Conservation (phyloP, 2,329 filamentous ascomycete genomes). For the Phialocephala sp. region DNA sequence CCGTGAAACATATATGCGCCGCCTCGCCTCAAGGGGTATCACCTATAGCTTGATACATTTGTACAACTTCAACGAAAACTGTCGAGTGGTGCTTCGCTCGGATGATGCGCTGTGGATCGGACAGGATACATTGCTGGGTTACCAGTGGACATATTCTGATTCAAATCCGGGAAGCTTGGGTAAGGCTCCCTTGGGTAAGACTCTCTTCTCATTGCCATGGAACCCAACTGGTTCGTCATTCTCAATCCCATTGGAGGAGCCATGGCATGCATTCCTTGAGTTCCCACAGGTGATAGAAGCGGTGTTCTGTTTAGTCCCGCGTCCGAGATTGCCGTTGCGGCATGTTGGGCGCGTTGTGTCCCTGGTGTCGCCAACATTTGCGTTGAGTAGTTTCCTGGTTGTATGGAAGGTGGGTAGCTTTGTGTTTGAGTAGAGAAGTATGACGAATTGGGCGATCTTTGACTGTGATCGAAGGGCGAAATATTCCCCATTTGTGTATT, state of each 20-base stretch:
- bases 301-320: background rate
- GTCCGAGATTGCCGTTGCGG: background rate
- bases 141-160: background rate
- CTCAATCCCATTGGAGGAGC: background rate
- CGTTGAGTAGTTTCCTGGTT: background rate
- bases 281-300: background rate
- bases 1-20: slow-evolving; percentile 1
- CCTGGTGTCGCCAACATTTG: background rate
- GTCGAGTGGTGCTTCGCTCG: background rate
- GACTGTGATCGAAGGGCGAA: slow-evolving; percentile 28
- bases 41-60: background rate
- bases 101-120: background rate
- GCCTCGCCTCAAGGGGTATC: slow-evolving; percentile 7
- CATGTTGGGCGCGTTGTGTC: background rate
- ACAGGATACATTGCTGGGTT: background rate
- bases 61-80: slow-evolving; percentile 2
- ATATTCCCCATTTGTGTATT: slow-evolving; percentile 21
- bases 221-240: background rate
- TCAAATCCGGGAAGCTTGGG: background rate
- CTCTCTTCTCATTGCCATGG: background rate
- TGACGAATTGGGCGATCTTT: slow-evolving; percentile 28
- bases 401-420: background rate
- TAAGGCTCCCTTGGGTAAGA: background rate
- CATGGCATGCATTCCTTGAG: background rate
- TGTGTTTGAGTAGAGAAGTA: slow-evolving; percentile 27